A percentile compares a stretch with the other conserved stretches of the same genome.
These are phyloP conservation scores for Bifiguratus adelaidae DNA, from an alignment of 192 early-diverging fungal genomes.

Conservation along the genomic window DNA sequence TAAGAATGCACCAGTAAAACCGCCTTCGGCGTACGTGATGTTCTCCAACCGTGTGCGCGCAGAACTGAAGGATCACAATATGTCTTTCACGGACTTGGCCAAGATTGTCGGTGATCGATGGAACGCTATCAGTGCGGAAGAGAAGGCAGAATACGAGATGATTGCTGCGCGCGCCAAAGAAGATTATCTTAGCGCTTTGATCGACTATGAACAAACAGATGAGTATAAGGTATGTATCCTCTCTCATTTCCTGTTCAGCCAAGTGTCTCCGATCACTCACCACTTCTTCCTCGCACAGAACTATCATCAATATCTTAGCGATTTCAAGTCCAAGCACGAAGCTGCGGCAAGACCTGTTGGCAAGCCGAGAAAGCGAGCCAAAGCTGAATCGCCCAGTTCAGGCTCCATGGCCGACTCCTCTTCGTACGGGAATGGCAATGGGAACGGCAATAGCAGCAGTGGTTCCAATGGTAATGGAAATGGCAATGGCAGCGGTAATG, in stretches of 20 bases:
- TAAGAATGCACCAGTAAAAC: slow-evolving; percentile 30
- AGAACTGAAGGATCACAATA: slow-evolving; percentile 20
- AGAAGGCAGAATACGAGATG: slow-evolving; percentile 20
- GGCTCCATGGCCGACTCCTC: background rate
- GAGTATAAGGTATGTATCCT: slow-evolving; percentile 11
- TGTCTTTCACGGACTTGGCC: slow-evolving; percentile 30
- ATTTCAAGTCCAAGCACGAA: slow-evolving; percentile 27
- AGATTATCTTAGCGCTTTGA: slow-evolving; percentile 12
- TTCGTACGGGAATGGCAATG: background rate
- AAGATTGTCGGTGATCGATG: slow-evolving; percentile 33
- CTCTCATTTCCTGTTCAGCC: background rate
- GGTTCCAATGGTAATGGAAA: background rate
- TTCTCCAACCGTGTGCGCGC: slow-evolving; percentile 30
- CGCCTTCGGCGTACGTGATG: slow-evolving; percentile 34
- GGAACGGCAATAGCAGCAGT: background rate
- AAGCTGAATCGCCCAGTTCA: background rate
- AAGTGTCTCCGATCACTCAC: background rate
- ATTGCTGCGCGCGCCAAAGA: slow-evolving; percentile 13
- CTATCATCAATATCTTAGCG: slow-evolving; percentile 24
- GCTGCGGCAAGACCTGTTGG: slow-evolving; percentile 1
- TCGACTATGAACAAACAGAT: slow-evolving; percentile 24
- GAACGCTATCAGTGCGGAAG: slow-evolving; percentile 16
- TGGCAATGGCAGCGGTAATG: background rate
- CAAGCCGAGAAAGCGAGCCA: background rate
- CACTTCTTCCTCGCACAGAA: slow-evolving; percentile 9